Evolutionary conservation across 176 grass and related monocot species (phyloP).

Genomic region (Phyllostachys edulis): DNA sequence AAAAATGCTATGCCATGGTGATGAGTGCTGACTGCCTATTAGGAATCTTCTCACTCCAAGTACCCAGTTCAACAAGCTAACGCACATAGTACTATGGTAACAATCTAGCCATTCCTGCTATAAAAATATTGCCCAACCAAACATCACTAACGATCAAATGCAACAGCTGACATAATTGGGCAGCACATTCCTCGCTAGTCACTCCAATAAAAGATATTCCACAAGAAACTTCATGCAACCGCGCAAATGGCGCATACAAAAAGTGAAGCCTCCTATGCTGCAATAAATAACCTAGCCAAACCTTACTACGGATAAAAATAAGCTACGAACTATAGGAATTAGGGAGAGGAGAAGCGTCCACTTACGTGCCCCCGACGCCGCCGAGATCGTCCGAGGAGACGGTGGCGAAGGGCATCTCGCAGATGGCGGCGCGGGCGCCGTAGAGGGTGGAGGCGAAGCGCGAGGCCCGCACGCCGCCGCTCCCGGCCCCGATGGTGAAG

Average conservation of each 20-base stretch:
- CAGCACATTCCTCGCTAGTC: not conserved
- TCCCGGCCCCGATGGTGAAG: constrained; percentile 90
- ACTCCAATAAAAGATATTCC: not conserved
- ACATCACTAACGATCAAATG: not conserved
- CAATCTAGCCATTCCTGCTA: not conserved
- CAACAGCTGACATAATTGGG: not conserved
- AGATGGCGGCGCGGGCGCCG: constrained; percentile 74
- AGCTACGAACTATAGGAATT: not conserved
- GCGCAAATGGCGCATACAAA: not conserved
- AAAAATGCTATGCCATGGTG: not conserved
- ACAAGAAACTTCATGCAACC: not conserved
- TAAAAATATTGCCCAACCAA: not conserved
- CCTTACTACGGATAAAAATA: not conserved
- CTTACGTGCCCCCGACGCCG: constrained; percentile 94
- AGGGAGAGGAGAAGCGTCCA: not conserved
- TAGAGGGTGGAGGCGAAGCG: constrained; percentile 78
- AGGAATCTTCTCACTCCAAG: not conserved
- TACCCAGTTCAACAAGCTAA: not conserved
- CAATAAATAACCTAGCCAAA: not conserved
- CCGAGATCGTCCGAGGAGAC: constrained; percentile 62
- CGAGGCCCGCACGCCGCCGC: constrained; percentile 84
- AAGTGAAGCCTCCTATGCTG: constrained; percentile 2
- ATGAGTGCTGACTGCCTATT: not conserved
- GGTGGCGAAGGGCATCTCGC: constrained; percentile 89
- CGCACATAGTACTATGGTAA: not conserved